Percentiles rank a stretch among this genome's conserved stretches.
Evolutionary conservation across 345 rosid genomes (phyloP).

Genomic region (Pistacia atlantica): DNA sequence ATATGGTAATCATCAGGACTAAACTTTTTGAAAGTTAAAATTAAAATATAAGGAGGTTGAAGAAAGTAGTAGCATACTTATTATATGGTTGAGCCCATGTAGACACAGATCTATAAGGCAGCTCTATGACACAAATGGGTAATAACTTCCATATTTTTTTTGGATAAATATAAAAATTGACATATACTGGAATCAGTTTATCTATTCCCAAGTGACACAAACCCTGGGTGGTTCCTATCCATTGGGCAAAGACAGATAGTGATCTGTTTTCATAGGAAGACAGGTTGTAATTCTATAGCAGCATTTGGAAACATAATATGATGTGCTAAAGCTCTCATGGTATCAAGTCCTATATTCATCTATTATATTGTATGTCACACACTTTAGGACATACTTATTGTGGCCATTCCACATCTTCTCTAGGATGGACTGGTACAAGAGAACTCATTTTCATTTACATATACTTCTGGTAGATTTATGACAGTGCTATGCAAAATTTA

Average conservation of each 20-base stretch:
- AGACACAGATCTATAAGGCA: slow-evolving; percentile 1
- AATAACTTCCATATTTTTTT: background rate
- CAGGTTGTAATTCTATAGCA: no score
- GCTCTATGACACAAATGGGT: background rate
- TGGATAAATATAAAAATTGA: background rate
- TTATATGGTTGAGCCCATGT: background rate
- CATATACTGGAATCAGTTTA: background rate
- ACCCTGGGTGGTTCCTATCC: no score
- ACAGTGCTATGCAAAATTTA: no score
- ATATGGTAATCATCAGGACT: background rate
- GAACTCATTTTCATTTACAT: background rate
- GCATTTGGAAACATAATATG: no score
- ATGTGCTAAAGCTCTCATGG: no score
- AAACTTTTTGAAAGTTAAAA: background rate
- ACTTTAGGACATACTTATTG: background rate
- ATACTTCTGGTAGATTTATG: background rate
- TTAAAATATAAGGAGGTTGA: background rate
- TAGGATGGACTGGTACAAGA: background rate
- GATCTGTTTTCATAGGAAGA: no score
- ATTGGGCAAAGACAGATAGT: no score
- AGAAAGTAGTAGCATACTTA: background rate
- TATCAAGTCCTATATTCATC: background rate
- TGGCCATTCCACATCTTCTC: background rate
- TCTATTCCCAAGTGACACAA: background rate
- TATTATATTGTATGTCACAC: background rate